A percentile compares a stretch with the other conserved stretches of the same genome.
Evolutionary conservation across 2,329 filamentous ascomycete species (phyloP).

Genomic region (Colletotrichum shisoi): DNA sequence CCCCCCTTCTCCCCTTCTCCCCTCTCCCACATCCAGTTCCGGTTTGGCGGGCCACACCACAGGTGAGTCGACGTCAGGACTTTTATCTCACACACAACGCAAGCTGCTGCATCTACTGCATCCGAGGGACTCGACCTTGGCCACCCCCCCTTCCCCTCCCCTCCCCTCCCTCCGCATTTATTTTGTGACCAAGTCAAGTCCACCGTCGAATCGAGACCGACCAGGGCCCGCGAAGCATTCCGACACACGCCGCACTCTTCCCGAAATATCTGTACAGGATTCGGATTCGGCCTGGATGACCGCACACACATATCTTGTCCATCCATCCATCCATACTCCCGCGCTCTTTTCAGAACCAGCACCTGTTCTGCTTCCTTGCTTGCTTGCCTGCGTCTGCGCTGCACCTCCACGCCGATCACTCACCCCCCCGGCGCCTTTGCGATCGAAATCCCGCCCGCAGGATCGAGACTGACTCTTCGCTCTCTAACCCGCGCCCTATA

Average conservation of each 20-base stretch:
- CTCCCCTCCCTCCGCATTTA: background rate
- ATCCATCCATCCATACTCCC: conserved; percentile 13
- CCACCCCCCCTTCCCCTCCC: no score
- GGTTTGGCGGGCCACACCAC: conserved; percentile 32
- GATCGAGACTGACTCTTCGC: conserved; percentile 21
- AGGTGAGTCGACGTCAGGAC: conserved; percentile 35
- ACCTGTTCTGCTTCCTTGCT: background rate
- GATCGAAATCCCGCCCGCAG: conserved; percentile 30
- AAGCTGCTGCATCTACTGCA: background rate
- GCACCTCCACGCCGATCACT: conserved; percentile 8
- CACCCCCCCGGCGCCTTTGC: conserved; percentile 12
- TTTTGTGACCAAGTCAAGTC: conserved; percentile 4
- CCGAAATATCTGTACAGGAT: conserved; percentile 18
- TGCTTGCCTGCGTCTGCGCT: conserved; percentile 1
- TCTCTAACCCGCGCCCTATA: no score
- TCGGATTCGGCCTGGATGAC: background rate
- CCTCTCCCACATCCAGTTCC: conserved; percentile 32
- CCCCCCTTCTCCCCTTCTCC: background rate
- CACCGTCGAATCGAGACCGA: background rate
- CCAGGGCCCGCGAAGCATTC: conserved; percentile 22
- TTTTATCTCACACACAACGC: conserved; percentile 19
- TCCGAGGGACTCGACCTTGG: conserved; percentile 23
- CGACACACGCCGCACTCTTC: conserved; percentile 11
- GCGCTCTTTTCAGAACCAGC: conserved; percentile 3
- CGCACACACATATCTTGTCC: background rate